Conservation (phyloP, 345 rosid genomes). For the Dipteronia dyeriana region DNA sequence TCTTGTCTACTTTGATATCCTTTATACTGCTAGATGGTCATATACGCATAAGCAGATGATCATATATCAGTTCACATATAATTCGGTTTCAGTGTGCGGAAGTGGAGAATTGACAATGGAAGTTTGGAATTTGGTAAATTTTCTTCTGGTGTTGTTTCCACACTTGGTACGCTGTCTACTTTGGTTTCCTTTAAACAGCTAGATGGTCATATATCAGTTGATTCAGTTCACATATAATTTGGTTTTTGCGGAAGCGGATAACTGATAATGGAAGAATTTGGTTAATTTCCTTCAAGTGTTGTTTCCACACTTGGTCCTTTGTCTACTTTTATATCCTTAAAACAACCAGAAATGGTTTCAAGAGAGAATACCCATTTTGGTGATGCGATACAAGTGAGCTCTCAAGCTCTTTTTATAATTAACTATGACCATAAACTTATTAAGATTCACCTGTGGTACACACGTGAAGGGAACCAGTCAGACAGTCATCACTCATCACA, state of each 20-base stretch:
- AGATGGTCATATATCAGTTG: neutral
- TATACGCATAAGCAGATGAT: neutral
- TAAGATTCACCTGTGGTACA: too few relatives aligned
- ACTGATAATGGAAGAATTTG: neutral
- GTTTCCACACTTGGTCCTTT: neutral
- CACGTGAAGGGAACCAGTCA: too few relatives aligned
- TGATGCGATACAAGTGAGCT: too few relatives aligned
- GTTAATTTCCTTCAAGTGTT: neutral
- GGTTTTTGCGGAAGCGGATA: neutral
- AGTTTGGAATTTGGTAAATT: neutral
- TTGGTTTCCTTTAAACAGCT: neutral
- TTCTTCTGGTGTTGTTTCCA: neutral
- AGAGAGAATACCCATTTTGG: too few relatives aligned
- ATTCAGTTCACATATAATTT: neutral
- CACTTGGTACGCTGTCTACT: neutral
- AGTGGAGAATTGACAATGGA: neutral
- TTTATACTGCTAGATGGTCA: neutral
- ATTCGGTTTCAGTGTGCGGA: neutral
- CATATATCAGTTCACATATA: neutral
- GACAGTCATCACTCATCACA: too few relatives aligned
- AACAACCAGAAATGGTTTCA: neutral
- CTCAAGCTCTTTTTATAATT: too few relatives aligned
- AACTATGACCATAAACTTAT: too few relatives aligned
- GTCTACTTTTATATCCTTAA: neutral
- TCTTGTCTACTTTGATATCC: neutral